Base-by-base conservation (phyloP, 2,329 filamentous ascomycete species). In the Didymella exigua region DNA sequence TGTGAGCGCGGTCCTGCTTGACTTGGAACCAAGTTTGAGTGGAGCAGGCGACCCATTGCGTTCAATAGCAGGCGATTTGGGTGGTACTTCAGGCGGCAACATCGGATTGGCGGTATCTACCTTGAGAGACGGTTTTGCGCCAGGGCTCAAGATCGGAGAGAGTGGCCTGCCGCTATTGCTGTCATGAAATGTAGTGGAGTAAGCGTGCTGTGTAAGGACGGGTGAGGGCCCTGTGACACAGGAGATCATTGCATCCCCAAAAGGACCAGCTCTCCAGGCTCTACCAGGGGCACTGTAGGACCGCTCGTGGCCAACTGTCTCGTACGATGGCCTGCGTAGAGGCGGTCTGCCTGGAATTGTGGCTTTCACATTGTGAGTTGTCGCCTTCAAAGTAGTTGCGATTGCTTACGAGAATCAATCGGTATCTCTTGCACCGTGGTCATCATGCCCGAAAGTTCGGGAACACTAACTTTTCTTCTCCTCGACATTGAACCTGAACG, bases 261-360 rank as follows among this genome's bases (percentile, higher is more conserved):
- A 76, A 3, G 74, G 74, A 38, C 73, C 71, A 21, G 63, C 52
- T 51, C 73, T 68, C 75, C 75, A 77, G 51, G 66, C 69, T 11
- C 66, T 70, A 21, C 73, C 73, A 26, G 74, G 75, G 31, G 69
- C 72, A 65, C 74, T 77, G 59, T 65, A 71, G 5, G 74, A 75
- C 50, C 75, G 62, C 59, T 77, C 75, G 43, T 77, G 73, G 30
- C 67, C 68, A 47, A 74, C 69, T 16, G 59, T 56, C 34, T 75
- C 73, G 41, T 70, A 62, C 4, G 71, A 72, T 26, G 62, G 58
- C 49, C 72, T 68, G 9, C 72, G 72, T 11, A 77, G 69, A 44
- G 75, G 73, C 18, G 74, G 74, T 49, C 72, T 69, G 37, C 75
- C 75, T 9, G 75, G 75, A 40, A 77, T 77, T 14, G 75, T 77